Base-by-base conservation (phyloP, 106 monocot species). In the Allium fistulosum region DNA sequence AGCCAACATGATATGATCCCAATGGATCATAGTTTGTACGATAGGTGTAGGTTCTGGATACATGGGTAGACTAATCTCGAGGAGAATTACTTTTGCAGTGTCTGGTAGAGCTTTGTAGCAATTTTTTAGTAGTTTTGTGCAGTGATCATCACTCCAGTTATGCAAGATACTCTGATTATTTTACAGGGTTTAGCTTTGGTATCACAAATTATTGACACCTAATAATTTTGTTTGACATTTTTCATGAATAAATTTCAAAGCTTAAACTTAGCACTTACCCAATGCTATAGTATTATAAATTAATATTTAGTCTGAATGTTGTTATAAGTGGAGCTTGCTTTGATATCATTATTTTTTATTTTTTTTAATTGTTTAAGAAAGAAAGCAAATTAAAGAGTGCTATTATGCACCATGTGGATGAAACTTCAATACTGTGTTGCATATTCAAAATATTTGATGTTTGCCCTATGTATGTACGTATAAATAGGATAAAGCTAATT, bases 141-240 rank as follows among this genome's bases (percentile, higher is more conserved):
- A 81, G 70, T 77, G 79, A 51, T 81, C 79, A 65, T 88, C 84
- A 45, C 84, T 84, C 84, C 88, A 84, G 37, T 88, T 81, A 7
- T 88, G 81, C 28, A 88, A 73, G 57, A 88, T 81, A 78, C 84
- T 81, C 84, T 88, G 75, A 60, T 63, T 55, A 13, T 55, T 37
- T 48, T 58, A 27, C 28, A 13, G 46, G 22, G 22, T 22, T 22
- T 22, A 22, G 22, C 22, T 22, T 22, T 22, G 22, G 22, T 22
- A 22, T 22, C 22, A 22, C 22, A 22, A 22, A 22, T 22, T 22
- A 22, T 22, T 22, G 22, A 22, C 22, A 22, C 22, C 22, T 22
- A 22, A 22, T 22, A 22, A 22, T 22, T 22, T 22, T 22, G 22
- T 22, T 22, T 22, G 22, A 22, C 22, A 22, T 22, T 22, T 22